These are phyloP conservation scores for Xylariaceae sp. DNA, from an alignment of 2,329 filamentous ascomycete species.

Conservation along the genomic window DNA sequence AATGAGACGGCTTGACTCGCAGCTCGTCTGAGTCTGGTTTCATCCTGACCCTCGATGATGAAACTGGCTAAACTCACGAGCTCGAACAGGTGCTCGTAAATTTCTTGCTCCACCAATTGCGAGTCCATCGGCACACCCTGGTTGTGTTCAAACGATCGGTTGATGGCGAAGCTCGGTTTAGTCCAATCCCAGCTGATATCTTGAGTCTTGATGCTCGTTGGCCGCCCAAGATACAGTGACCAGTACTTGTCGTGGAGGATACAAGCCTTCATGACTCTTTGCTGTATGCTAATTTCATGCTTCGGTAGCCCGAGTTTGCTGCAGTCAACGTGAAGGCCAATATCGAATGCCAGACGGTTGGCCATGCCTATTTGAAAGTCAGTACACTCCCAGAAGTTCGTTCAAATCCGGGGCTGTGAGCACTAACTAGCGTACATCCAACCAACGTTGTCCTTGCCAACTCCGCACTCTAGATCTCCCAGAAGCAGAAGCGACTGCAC, in stretches of 20 bases:
- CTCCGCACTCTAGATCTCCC: constrained; percentile 20
- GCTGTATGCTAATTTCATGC: constrained; percentile 12
- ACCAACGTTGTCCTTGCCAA: constrained; percentile 16
- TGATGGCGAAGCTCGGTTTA: not conserved
- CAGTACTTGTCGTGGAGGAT: constrained; percentile 20
- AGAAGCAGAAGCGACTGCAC: constrained; percentile 18
- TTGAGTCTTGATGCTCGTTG: constrained; percentile 12
- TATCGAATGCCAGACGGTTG: constrained; percentile 16
- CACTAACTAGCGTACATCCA: constrained; percentile 21
- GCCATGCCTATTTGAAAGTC: constrained; percentile 17
- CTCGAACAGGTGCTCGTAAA: constrained; percentile 15
- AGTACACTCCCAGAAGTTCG: not conserved
- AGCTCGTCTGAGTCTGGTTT: not conserved
- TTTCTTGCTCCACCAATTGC: constrained; percentile 11
- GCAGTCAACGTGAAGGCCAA: constrained; percentile 15
- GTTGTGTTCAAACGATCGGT: not conserved
- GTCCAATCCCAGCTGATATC: constrained; percentile 9
- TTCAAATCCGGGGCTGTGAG: not conserved
- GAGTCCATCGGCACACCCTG: not conserved
- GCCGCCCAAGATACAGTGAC: constrained; percentile 17
- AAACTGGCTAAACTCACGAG: constrained; percentile 16
- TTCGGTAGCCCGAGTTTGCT: constrained; percentile 9
- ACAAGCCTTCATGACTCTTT: constrained; percentile 18
- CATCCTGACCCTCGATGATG: constrained; percentile 7
- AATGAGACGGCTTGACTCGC: not conserved